A percentile compares a stretch with the other conserved stretches of the same genome.
These are phyloP conservation scores for Eucalyptus pauciflora DNA, from an alignment of 345 rosid genomes.

Conservation along the genomic window DNA sequence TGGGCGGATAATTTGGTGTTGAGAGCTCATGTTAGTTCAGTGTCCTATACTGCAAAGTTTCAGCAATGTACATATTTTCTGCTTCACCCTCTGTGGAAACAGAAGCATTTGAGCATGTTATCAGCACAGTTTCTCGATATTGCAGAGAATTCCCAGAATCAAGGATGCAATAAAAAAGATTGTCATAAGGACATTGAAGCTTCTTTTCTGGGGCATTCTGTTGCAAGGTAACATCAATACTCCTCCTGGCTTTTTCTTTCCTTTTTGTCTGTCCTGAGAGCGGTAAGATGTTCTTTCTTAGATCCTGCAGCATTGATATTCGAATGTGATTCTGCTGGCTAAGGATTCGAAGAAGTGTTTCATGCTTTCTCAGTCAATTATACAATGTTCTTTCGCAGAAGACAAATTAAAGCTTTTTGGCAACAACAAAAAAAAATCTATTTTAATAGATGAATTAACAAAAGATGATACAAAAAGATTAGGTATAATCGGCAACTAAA, in stretches of 20 bases:
- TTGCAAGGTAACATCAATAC: slow-evolving; percentile 33
- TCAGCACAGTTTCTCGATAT: background rate
- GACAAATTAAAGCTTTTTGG: background rate
- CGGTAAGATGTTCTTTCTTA: background rate
- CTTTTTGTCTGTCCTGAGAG: background rate
- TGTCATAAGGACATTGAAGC: slow-evolving; percentile 44
- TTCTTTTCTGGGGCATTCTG: slow-evolving; percentile 61
- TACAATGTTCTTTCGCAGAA: background rate
- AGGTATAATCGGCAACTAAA: background rate
- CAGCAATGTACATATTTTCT: background rate
- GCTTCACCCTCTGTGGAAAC: background rate
- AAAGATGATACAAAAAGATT: background rate
- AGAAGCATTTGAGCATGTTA: background rate
- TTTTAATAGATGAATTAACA: background rate
- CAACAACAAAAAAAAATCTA: background rate
- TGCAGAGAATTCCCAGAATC: slow-evolving; percentile 32
- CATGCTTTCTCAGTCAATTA: background rate
- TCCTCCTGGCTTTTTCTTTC: background rate
- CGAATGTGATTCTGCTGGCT: background rate
- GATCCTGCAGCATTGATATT: background rate
- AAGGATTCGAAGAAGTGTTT: background rate
- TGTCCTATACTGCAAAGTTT: background rate
- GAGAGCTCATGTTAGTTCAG: background rate
- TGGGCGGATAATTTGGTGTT: background rate
- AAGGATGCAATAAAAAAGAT: slow-evolving; percentile 38